Conservation (phyloP, 208 protist species). For the Trypanosoma brucei region DNA sequence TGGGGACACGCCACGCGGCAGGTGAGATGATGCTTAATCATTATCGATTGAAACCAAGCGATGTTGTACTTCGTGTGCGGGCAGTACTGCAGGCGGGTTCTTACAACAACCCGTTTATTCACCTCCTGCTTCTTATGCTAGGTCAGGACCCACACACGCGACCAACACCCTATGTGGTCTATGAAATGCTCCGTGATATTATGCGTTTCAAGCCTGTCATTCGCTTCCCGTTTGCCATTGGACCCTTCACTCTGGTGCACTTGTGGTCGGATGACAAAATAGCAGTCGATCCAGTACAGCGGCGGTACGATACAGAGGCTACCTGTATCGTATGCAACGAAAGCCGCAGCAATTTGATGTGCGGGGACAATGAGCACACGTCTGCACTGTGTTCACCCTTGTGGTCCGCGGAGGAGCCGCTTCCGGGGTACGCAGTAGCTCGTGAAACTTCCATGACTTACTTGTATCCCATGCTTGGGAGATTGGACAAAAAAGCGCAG, state of each 20-base stretch:
- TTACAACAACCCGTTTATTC: constrained; percentile 47
- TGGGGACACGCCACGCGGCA: constrained; percentile 1
- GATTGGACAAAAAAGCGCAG: constrained; percentile 33
- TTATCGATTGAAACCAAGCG: constrained; percentile 36
- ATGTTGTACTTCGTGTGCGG: constrained; percentile 34
- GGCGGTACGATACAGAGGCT: constrained; percentile 44
- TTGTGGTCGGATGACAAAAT: constrained; percentile 31
- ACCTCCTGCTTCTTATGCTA: constrained; percentile 51
- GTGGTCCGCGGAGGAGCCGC: constrained; percentile 51
- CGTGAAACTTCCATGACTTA: constrained; percentile 33
- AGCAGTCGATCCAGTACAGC: constrained; percentile 36
- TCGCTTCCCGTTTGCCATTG: constrained; percentile 74
- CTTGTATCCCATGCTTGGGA: constrained; percentile 45
- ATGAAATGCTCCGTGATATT: constrained; percentile 52
- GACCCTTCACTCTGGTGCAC: constrained; percentile 49
- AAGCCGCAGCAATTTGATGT: constrained; percentile 28
- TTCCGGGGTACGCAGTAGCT: constrained; percentile 32
- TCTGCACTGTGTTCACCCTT: constrained; percentile 47
- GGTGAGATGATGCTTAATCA: constrained; percentile 57
- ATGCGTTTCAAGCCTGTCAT: constrained; percentile 46
- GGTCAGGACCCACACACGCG: constrained; percentile 59
- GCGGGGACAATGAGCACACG: constrained; percentile 37
- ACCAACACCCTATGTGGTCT: constrained; percentile 35
- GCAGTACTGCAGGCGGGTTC: constrained; percentile 34
- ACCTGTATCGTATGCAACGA: constrained; percentile 46